Percentiles rank a stretch among this genome's conserved stretches.
These are phyloP conservation scores for Kwoniella botswanensis DNA, from an alignment of 768 basidiomycete species.

Conservation along the genomic window DNA sequence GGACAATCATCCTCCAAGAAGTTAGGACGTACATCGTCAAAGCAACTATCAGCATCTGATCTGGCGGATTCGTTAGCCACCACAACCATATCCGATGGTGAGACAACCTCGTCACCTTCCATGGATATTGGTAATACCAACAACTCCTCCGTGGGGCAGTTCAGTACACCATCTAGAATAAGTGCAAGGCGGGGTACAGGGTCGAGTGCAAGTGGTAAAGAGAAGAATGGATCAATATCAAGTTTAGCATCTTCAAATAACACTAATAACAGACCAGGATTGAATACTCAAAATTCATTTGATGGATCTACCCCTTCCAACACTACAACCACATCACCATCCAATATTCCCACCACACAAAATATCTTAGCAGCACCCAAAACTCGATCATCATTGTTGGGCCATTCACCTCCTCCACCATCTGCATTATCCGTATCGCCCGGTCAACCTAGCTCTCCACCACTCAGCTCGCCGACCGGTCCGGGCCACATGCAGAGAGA, in stretches of 20 bases:
- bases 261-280: neutral
- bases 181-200: slow-evolving; percentile 18
- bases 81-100: slow-evolving; percentile 30
- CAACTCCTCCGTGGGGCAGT: neutral
- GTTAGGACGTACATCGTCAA: slow-evolving; percentile 56
- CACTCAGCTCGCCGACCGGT: slow-evolving; percentile 19
- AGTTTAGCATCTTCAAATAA: slow-evolving; percentile 24
- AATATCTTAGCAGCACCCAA: slow-evolving; percentile 81
- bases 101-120: slow-evolving; percentile 27
- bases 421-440: slow-evolving; percentile 44
- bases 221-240: slow-evolving; percentile 30
- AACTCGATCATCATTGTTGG: slow-evolving; percentile 71
- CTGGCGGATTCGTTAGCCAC: slow-evolving; percentile 45
- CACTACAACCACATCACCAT: slow-evolving; percentile 26
- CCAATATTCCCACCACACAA: slow-evolving; percentile 63
- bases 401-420: slow-evolving; percentile 73
- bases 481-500: slow-evolving; percentile 30
- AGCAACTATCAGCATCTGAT: slow-evolving; percentile 52
- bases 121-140: slow-evolving; percentile 28
- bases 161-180: slow-evolving; percentile 22
- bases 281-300: slow-evolving; percentile 32
- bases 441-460: slow-evolving; percentile 31
- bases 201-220: slow-evolving; percentile 7
- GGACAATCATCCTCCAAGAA: slow-evolving; percentile 54
- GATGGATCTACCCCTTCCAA: slow-evolving; percentile 25